These are phyloP conservation scores for Myxozyma nipponensis DNA, from an alignment of 805 yeast genomes.

Conservation along the genomic window DNA sequence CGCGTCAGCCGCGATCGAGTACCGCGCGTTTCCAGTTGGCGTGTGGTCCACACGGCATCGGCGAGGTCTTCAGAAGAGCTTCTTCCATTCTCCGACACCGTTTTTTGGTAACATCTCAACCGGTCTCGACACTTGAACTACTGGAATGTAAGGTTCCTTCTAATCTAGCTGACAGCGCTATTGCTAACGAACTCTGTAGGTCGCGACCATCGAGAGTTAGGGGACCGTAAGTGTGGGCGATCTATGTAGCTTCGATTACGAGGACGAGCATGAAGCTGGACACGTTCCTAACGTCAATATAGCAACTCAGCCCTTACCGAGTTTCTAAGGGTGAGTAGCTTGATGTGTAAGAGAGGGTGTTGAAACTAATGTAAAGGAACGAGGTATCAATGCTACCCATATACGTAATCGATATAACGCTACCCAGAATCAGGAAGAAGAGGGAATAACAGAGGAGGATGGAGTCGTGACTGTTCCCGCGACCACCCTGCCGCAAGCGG, in stretches of 20 bases:
- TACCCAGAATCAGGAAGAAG: slow-evolving; percentile 9
- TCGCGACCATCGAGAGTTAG: slow-evolving; percentile 14
- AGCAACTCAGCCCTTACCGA: slow-evolving; percentile 28
- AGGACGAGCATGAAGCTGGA: too few species aligned
- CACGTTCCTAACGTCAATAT: too few species aligned
- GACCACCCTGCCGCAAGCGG: background rate
- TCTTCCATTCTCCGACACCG: too few species aligned
- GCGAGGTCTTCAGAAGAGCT: too few species aligned
- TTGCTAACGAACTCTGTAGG: too few species aligned
- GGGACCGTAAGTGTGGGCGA: slow-evolving; percentile 19
- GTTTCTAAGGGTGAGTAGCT: slow-evolving; percentile 23
- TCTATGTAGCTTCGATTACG: background rate
- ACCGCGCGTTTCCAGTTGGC: too few species aligned
- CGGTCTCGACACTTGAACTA: too few species aligned
- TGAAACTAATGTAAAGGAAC: slow-evolving; percentile 13
- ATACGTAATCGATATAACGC: slow-evolving; percentile 19
- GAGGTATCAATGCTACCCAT: slow-evolving; percentile 27
- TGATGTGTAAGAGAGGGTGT: background rate
- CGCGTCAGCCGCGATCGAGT: too few species aligned
- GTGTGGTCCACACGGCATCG: too few species aligned
- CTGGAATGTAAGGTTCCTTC: too few species aligned
- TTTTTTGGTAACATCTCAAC: too few species aligned
- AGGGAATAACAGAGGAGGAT: slow-evolving; percentile 11
- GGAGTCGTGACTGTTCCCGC: slow-evolving; percentile 10
- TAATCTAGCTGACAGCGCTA: too few species aligned